These are phyloP conservation scores for Suhomyces terraborum DNA, from an alignment of 1,139 yeast species.

Conservation along the genomic window DNA sequence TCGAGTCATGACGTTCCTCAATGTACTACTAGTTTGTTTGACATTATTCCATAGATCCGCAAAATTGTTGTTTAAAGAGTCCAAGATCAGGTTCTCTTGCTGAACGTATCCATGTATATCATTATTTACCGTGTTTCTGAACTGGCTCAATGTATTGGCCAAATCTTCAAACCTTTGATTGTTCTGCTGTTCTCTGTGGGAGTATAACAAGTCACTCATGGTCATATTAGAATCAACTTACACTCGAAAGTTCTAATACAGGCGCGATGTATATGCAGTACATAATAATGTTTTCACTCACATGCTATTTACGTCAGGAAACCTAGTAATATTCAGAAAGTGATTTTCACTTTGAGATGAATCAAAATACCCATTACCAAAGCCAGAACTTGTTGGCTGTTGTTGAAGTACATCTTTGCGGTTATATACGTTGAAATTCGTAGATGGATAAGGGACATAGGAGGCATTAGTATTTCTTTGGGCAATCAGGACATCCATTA, in stretches of 20 bases:
- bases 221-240: background rate
- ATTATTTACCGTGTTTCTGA: conserved; percentile 45
- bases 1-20: conserved; percentile 53
- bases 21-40: conserved; percentile 64
- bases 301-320: conserved; percentile 34
- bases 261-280: conserved; percentile 2
- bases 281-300: conserved; percentile 6
- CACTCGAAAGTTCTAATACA: background rate
- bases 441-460: conserved; percentile 25
- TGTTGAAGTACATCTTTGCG: conserved; percentile 22
- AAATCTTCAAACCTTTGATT: conserved; percentile 48
- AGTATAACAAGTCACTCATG: conserved; percentile 42
- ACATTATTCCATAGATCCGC: conserved; percentile 60
- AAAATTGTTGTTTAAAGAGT: conserved; percentile 60
- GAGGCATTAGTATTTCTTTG: conserved; percentile 21
- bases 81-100: conserved; percentile 49
- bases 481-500: conserved; percentile 56
- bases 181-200: conserved; percentile 49
- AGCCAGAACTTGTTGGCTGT: conserved; percentile 42
- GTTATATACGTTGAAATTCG: conserved; percentile 8
- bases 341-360: conserved; percentile 10
- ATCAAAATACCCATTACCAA: conserved; percentile 30
- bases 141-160: conserved; percentile 48
- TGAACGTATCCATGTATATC: conserved; percentile 48
- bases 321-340: conserved; percentile 33